Evolutionary conservation across 768 basidiomycete species (phyloP), one percentile per base, ranked within the genome.

Genomic region (Boletus insuetus): DNA sequence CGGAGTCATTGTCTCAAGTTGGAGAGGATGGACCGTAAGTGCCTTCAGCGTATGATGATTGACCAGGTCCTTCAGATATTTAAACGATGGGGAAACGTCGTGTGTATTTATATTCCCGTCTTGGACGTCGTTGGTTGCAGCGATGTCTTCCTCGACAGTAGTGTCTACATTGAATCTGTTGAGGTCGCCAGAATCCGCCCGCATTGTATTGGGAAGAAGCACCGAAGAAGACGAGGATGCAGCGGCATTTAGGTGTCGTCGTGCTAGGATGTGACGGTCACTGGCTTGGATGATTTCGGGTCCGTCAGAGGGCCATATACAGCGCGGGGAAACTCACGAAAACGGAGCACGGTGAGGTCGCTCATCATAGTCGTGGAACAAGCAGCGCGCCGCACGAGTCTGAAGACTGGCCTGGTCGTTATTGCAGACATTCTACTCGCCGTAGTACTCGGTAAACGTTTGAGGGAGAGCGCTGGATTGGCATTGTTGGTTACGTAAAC

Each of bases 1-100:
- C 6, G 83, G 68, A 1, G 89, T 85, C 92, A 96, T 92, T 46
- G 77, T 74, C 8, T 69, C 77, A 55, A 91, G 80, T 19, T 79
- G 74, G 77, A 93, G 88, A 0, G 91, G 91, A 20, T 69, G 72
- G 38, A 72, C 64, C 3, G 79, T 84, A 44, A 94, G 75, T 12
- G 91, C 87, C 49, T 78, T 76, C 20, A 88, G 71, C 0, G 82
- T 79, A 4, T 69, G 46, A 10, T 56, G 49, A 31, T 78, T 70
- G 37, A 87, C 50, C 16, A 56, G 60, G 29, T 70, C 75, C 24
- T 75, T 59, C 20, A 84, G 66, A 14, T 72, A 61, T 13, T 58
- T 48, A 69, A 81, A 79, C 47, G 59, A 49, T 11, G 46, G n/a
- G 17, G 24, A 24, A 17, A 20, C 12, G 31, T 49, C 19, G 3